Evolutionary conservation across 148 eudicot genomes (phyloP), one percentile per base, ranked within the genome.

Genomic region (Vaccinium corymbosum): DNA sequence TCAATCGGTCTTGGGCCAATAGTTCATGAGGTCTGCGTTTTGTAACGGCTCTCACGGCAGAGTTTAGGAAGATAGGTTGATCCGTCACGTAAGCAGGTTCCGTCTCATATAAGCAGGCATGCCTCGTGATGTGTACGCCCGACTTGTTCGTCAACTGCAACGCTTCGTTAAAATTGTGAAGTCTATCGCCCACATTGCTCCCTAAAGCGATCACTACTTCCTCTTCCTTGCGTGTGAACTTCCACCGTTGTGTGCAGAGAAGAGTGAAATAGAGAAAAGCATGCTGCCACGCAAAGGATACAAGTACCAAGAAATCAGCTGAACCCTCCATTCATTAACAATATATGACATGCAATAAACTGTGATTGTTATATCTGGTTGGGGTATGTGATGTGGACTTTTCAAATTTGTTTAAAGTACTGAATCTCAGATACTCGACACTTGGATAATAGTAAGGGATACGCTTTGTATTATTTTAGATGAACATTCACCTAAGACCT

Each of bases 131-230:
- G 62, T 84, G 70, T 66, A 96, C 90, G 82, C 93, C 99, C 20
- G 91, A 91, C 83, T 90, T 87, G 86, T 92, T 94, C 99, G 93
- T 91, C 64, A 86, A 85, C 52, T 80, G 87, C 80, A 96, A 86
- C 66, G 98, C 97, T 82, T 92, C 88, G 70, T 91, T 83, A 29
- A 96, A 94, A 77, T 94, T 93, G 51, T 76, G 77, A 80, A 94
- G 83, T 76, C 94, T 91, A 66, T 93, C 85, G 20, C 99, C 99
- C 32, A 96, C 91, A 90, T 96, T 94, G 92, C 99, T 96, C 79
- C 99, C 99, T 29, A 96, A 83, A 59, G 98, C 99, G 78, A 96
- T 92, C 62, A 92, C 88, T 16, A 96, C 98, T 88, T 94, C 99
- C 48, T 91, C 94, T 85, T 94, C 98, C 98, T 70, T 87, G 90